A percentile compares a stretch with the other conserved stretches of the same genome.
These are phyloP conservation scores for Drosera capensis DNA, from an alignment of 148 eudicot genomes.

Conservation along the genomic window DNA sequence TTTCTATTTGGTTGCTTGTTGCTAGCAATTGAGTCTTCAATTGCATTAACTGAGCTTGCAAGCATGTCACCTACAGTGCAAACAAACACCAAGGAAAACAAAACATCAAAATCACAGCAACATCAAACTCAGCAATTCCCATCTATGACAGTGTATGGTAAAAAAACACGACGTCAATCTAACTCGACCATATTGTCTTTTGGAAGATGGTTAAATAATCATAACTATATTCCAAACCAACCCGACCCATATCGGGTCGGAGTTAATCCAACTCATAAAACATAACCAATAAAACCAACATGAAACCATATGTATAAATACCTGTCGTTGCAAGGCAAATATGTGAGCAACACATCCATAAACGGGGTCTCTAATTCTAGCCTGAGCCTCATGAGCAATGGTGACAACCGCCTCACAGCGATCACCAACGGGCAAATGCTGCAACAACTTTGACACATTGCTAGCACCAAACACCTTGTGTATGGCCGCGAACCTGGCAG, in stretches of 20 bases:
- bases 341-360: constrained; percentile 90
- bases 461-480: constrained; percentile 96
- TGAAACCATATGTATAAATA: constrained; percentile 3
- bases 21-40: constrained; percentile 45
- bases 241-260: background rate
- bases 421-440: constrained; percentile 46
- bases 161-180: background rate
- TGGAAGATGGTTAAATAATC: background rate
- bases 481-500: constrained; percentile 62
- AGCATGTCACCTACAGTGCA: constrained; percentile 66
- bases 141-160: background rate
- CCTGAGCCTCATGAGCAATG: constrained; percentile 83
- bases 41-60: constrained; percentile 88
- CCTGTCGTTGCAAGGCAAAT: constrained; percentile 90
- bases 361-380: constrained; percentile 68
- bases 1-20: background rate
- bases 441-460: constrained; percentile 53
- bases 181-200: background rate
- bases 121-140: background rate
- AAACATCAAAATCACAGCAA: background rate
- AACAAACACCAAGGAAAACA: background rate
- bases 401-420: constrained; percentile 78
- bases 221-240: background rate
- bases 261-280: background rate
- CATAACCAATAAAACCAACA: background rate